Evolutionary conservation across 495 filamentous ascomycete genomes (phyloP).

Genomic region (Penicillium cataractarum): DNA sequence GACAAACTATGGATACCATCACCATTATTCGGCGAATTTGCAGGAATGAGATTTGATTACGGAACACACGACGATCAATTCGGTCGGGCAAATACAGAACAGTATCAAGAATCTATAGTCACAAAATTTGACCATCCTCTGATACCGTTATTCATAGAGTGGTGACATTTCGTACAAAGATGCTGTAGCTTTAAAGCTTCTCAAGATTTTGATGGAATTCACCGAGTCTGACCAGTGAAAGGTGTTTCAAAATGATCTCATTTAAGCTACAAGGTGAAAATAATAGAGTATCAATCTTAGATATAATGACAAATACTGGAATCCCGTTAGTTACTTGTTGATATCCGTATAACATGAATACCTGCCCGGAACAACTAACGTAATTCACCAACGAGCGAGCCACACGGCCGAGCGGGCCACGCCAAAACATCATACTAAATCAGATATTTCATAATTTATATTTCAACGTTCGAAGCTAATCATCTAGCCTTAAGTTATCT

Average conservation of each 20-base stretch:
- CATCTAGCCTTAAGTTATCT: too few relatives aligned
- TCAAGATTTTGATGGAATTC: constrained; percentile 2
- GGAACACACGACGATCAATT: neutral
- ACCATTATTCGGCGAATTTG: neutral
- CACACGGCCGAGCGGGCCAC: too few relatives aligned
- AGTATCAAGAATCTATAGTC: neutral
- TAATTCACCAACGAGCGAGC: too few relatives aligned
- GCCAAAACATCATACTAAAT: too few relatives aligned
- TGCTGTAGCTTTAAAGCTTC: neutral
- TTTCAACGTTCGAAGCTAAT: too few relatives aligned
- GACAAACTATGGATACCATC: neutral
- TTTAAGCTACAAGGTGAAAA: neutral
- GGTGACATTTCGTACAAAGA: neutral
- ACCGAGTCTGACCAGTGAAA: constrained; percentile 5
- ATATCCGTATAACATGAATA: too few relatives aligned
- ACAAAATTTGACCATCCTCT: neutral
- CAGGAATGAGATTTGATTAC: neutral
- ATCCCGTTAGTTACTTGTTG: too few relatives aligned
- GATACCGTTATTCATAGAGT: neutral
- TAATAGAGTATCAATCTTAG: too few relatives aligned
- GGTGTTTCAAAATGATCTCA: neutral
- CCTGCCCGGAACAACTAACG: too few relatives aligned
- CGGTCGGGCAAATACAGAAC: neutral
- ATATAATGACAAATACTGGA: too few relatives aligned
- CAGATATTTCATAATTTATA: too few relatives aligned